Evolutionary conservation across 768 basidiomycete species (phyloP).

Genomic region (Calocera viscosa): DNA sequence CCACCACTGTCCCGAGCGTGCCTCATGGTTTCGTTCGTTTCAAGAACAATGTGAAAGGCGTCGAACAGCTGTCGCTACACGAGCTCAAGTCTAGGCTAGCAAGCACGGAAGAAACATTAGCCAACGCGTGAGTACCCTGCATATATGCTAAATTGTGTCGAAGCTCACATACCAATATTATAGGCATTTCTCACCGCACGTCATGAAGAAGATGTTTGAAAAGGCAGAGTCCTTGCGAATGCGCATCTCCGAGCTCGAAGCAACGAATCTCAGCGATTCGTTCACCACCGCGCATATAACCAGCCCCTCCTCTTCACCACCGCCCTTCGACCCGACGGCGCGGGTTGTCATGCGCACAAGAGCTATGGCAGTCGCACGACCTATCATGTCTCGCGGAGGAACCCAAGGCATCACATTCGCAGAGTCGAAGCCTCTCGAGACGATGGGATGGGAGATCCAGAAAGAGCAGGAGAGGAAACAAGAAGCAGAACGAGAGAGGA

Average conservation of each 20-base stretch:
- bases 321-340: background rate
- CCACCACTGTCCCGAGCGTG: background rate
- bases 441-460: slow-evolving; percentile 3
- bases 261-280: background rate
- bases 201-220: slow-evolving; percentile 6
- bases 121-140: background rate
- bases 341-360: slow-evolving; percentile 2
- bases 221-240: background rate
- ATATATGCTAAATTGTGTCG: background rate
- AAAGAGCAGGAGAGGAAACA: background rate
- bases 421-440: background rate
- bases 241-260: background rate
- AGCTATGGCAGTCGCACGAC: slow-evolving; percentile 1
- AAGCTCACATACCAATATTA: background rate
- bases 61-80: background rate
- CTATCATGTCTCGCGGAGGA: background rate
- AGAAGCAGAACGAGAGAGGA: background rate
- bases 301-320: background rate
- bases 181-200: background rate
- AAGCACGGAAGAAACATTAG: background rate
- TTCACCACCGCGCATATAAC: background rate
- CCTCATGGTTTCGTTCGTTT: slow-evolving; percentile 2
- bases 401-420: background rate
- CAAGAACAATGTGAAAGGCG: background rate
- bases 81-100: slow-evolving; percentile 6